These are phyloP conservation scores for Tuber aestivum DNA, from an alignment of 495 filamentous ascomycete species.

Conservation along the genomic window DNA sequence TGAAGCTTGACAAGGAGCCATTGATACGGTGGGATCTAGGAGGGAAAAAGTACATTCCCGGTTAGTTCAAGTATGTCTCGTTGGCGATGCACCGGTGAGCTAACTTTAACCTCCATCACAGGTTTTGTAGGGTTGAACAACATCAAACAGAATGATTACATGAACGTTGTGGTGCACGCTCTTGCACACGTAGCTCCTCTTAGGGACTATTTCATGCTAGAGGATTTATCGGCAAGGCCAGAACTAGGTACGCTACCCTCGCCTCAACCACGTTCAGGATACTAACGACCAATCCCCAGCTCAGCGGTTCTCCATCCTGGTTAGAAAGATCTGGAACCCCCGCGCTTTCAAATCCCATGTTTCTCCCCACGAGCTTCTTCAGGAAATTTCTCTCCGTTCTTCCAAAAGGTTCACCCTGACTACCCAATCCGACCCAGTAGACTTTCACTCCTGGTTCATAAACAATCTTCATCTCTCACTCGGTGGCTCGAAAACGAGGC, in stretches of 20 bases:
- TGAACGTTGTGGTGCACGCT: constrained; percentile 93
- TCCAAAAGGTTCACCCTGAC: constrained; percentile 90
- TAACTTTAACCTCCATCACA: constrained; percentile 25
- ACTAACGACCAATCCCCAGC: constrained; percentile 50
- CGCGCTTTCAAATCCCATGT: constrained; percentile 96
- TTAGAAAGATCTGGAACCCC: constrained; percentile 97
- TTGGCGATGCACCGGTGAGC: not conserved
- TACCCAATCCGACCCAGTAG: constrained; percentile 86
- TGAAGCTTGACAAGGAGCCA: constrained; percentile 69
- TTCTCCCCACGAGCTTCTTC: constrained; percentile 91
- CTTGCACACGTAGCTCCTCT: constrained; percentile 84
- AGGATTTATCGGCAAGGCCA: constrained; percentile 56
- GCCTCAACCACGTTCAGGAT: constrained; percentile 46
- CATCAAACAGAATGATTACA: constrained; percentile 98
- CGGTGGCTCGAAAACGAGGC: constrained; percentile 81
- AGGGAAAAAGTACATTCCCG: constrained; percentile 78
- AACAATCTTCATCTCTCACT: constrained; percentile 90
- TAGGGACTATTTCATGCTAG: constrained; percentile 87
- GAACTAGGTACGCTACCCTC: constrained; percentile 50
- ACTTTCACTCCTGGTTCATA: constrained; percentile 94
- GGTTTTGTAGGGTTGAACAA: constrained; percentile 99
- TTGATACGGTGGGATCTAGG: constrained; percentile 69
- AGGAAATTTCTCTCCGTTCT: constrained; percentile 84
- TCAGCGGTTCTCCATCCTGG: constrained; percentile 78
- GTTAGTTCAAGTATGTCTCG: constrained; percentile 41